These are phyloP conservation scores for Hypoxylon crocopeplum DNA, from an alignment of 495 filamentous ascomycete genomes.

Conservation along the genomic window DNA sequence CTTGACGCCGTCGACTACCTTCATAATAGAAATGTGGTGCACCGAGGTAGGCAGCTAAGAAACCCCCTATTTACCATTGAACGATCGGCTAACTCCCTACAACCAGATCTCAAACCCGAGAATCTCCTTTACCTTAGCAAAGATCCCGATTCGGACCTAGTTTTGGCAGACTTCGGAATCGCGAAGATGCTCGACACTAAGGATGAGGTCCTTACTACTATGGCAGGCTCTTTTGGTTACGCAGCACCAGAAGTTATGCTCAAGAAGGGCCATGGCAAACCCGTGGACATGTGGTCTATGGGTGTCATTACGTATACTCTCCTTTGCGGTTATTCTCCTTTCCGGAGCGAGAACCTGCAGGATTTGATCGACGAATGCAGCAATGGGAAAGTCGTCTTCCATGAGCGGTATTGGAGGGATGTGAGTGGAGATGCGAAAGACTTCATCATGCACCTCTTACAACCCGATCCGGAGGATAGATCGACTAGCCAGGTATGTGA, in stretches of 20 bases:
- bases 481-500: constrained; percentile 74
- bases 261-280: constrained; percentile 95
- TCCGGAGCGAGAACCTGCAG: constrained; percentile 90
- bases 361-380: constrained; percentile 97
- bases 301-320: constrained; percentile 99
- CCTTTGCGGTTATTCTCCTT: constrained; percentile 98
- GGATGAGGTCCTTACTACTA: constrained; percentile 91
- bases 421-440: constrained; percentile 95
- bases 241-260: constrained; percentile 98
- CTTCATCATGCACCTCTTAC: constrained; percentile 85
- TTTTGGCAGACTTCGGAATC: constrained; percentile 97
- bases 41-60: constrained; percentile 71
- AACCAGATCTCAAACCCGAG: constrained; percentile 93
- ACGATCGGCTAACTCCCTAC: constrained; percentile 1
- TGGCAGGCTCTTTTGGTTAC: constrained; percentile 99
- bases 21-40: constrained; percentile 93
- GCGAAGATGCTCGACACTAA: constrained; percentile 96
- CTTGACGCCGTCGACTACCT: constrained; percentile 94
- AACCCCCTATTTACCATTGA: neutral
- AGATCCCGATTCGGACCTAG: constrained; percentile 77
- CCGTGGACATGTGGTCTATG: constrained; percentile 99
- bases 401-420: constrained; percentile 98
- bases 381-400: constrained; percentile 89
- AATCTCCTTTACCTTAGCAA: constrained; percentile 93
- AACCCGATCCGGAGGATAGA: constrained; percentile 77